Percentiles rank a stretch among this genome's conserved stretches.
Conservation (phyloP, 805 yeast species). For the Metschnikowia gruessii region DNA sequence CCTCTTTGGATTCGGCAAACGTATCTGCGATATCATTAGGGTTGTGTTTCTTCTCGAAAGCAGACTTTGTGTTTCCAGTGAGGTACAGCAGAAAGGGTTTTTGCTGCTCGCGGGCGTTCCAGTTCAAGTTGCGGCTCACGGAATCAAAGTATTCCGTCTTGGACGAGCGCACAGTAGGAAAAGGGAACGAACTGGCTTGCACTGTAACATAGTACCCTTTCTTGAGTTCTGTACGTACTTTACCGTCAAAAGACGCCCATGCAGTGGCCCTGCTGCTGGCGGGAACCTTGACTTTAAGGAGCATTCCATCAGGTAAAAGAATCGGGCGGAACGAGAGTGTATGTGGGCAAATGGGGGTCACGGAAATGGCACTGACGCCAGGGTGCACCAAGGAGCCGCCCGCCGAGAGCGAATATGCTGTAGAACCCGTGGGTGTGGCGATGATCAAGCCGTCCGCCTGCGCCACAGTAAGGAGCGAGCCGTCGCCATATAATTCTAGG, state of each 20-base stretch:
- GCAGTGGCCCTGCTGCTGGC: constrained; percentile 78
- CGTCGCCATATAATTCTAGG: constrained; percentile 87
- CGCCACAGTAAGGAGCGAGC: constrained; percentile 77
- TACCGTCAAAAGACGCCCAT: constrained; percentile 96
- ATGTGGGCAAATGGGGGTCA: constrained; percentile 96
- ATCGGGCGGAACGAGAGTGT: constrained; percentile 91
- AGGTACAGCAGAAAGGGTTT: constrained; percentile 68
- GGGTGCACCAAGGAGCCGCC: constrained; percentile 96
- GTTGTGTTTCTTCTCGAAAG: constrained; percentile 28
- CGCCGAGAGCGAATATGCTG: constrained; percentile 92
- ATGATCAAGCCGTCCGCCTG: constrained; percentile 93
- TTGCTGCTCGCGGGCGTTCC: constrained; percentile 91
- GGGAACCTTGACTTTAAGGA: constrained; percentile 78
- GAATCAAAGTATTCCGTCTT: constrained; percentile 78
- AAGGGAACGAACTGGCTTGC: constrained; percentile 84
- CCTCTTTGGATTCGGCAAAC: constrained; percentile 19
- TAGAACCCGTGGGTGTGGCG: constrained; percentile 95
- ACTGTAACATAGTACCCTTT: constrained; percentile 85
- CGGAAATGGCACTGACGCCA: constrained; percentile 85
- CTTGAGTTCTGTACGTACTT: constrained; percentile 73
- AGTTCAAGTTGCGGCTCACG: constrained; percentile 80
- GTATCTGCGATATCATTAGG: constrained; percentile 12
- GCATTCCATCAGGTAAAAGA: constrained; percentile 90
- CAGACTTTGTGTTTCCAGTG: constrained; percentile 48
- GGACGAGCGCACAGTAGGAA: constrained; percentile 83